Conservation (phyloP, 2,329 filamentous ascomycete species). For the Hymenoscyphus albidus region DNA sequence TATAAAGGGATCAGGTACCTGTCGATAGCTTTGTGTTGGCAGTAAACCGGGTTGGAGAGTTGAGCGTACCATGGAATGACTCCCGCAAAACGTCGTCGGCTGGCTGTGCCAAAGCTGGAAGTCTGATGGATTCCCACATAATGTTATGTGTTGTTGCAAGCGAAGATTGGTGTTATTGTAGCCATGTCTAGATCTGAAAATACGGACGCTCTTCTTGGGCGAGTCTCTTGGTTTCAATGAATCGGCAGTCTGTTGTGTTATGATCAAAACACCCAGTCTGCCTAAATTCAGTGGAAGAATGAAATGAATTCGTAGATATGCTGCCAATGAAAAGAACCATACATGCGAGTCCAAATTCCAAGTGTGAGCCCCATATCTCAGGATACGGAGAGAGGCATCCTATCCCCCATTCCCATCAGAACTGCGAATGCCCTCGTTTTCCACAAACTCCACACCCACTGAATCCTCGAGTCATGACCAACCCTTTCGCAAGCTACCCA, state of each 20-base stretch:
- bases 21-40: not conserved
- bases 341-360: not conserved
- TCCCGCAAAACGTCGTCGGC: not conserved
- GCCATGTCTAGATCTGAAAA: not conserved
- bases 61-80: conserved; percentile 2
- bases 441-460: not conserved
- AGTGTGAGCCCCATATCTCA: not conserved
- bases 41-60: not conserved
- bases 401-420: not conserved
- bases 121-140: not conserved
- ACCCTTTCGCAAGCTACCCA: not conserved
- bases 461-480: not conserved
- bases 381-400: not conserved
- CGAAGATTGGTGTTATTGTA: not conserved
- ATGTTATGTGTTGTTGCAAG: not conserved
- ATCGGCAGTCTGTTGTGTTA: not conserved
- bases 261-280: not conserved
- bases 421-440: not conserved
- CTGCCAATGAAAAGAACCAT: not conserved
- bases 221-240: not conserved
- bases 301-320: not conserved
- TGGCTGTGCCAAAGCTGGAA: not conserved
- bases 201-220: not conserved
- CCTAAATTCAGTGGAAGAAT: not conserved
- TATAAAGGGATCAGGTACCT: not conserved